These are phyloP conservation scores for Fusarium phyllophilum DNA, from an alignment of 2,329 filamentous ascomycete species.

Conservation along the genomic window DNA sequence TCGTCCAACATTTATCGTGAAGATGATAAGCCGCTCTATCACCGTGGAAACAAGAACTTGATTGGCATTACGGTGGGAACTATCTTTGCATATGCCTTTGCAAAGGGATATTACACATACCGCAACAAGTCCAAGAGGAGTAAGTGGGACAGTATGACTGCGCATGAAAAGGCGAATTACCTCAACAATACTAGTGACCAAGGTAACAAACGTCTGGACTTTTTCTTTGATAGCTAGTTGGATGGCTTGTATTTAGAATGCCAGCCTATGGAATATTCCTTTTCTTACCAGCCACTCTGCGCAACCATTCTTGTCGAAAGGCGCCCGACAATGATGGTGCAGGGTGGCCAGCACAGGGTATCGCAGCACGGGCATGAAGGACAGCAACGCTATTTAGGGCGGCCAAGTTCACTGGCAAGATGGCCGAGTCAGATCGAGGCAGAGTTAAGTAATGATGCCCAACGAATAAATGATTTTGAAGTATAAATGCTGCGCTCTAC, in stretches of 20 bases:
- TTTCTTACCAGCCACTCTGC: too few relatives aligned
- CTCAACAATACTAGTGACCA: not conserved
- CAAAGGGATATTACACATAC: not conserved
- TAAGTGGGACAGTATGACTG: not conserved
- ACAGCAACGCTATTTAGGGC: accelerated
- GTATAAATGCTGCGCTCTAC: not conserved
- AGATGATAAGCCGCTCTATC: not conserved
- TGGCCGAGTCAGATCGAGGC: not conserved
- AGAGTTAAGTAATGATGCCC: not conserved
- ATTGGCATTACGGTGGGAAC: not conserved
- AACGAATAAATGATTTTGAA: too few relatives aligned
- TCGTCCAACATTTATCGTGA: not conserved
- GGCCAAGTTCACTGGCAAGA: not conserved
- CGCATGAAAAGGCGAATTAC: not conserved
- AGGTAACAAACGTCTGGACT: not conserved
- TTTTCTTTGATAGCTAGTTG: not conserved
- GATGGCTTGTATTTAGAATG: accelerated
- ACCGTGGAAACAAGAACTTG: not conserved
- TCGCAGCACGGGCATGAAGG: not conserved
- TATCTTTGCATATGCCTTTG: not conserved
- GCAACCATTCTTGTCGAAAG: not conserved
- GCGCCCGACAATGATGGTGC: not conserved
- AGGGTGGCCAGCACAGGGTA: not conserved
- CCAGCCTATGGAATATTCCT: not conserved
- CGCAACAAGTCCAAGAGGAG: not conserved